Evolutionary conservation across 495 filamentous ascomycete genomes (phyloP).

Genomic region (Daldinia loculata): DNA sequence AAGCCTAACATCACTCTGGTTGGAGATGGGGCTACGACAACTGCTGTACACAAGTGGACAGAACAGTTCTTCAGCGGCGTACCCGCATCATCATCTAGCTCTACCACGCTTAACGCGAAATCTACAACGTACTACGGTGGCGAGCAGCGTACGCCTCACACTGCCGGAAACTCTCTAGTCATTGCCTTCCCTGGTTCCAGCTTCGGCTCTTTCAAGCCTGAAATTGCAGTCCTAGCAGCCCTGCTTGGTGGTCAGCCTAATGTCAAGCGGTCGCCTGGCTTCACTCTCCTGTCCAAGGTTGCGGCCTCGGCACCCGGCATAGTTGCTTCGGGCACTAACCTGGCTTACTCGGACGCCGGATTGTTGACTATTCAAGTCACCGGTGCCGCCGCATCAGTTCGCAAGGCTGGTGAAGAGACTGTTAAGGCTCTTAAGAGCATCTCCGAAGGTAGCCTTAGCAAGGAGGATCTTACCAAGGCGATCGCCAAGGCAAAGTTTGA

Average conservation of each 20-base stretch:
- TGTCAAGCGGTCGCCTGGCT: conserved; percentile 96
- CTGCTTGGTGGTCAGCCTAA: conserved; percentile 88
- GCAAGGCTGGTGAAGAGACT: conserved; percentile 64
- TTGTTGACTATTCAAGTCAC: conserved; percentile 82
- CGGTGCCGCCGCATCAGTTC: conserved; percentile 73
- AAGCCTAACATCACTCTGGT: conserved; percentile 92
- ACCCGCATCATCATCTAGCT: conserved; percentile 48
- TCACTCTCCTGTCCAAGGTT: conserved; percentile 85
- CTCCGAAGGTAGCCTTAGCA: conserved; percentile 73
- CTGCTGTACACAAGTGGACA: conserved; percentile 87
- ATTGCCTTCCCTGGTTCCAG: conserved; percentile 92
- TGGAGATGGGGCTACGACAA: conserved; percentile 81
- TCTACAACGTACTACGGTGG: conserved; percentile 90
- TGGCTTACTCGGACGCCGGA: conserved; percentile 92
- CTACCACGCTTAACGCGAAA: conserved; percentile 51
- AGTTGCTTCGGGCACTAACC: conserved; percentile 73
- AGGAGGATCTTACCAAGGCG: conserved; percentile 91
- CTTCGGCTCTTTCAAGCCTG: conserved; percentile 82
- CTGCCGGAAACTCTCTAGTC: conserved; percentile 76
- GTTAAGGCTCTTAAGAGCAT: conserved; percentile 84
- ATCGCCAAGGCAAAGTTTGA: conserved; percentile 92
- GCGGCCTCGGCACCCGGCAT: conserved; percentile 71
- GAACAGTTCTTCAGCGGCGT: conserved; percentile 82
- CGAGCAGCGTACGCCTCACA: conserved; percentile 86
- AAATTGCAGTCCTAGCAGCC: conserved; percentile 85